Evolutionary conservation across 2,329 filamentous ascomycete species (phyloP).

Genomic region (Calonectria pseudoturangicola): DNA sequence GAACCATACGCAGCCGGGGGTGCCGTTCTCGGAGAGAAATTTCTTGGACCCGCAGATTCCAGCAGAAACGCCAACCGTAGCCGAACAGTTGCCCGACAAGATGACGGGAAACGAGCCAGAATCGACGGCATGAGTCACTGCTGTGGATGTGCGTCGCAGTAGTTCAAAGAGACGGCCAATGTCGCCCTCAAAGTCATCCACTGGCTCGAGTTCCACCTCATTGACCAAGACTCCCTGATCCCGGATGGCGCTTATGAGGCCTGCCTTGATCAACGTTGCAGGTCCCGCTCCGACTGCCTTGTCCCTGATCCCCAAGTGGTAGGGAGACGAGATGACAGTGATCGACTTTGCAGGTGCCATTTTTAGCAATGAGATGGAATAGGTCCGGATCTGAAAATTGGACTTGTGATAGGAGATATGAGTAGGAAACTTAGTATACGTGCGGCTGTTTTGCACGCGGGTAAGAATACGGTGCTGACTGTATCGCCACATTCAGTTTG

Average conservation of each 20-base stretch:
- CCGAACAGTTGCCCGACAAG: conserved; percentile 62
- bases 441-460: background rate
- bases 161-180: conserved; percentile 63
- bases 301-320: conserved; percentile 62
- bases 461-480: background rate
- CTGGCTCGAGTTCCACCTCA: conserved; percentile 52
- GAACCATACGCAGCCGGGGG: conserved; percentile 62
- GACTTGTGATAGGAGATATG: background rate
- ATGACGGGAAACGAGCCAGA: conserved; percentile 60
- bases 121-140: conserved; percentile 54
- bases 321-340: conserved; percentile 62
- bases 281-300: conserved; percentile 63
- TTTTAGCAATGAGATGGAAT: background rate
- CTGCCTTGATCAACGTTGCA: conserved; percentile 54
- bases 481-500: background rate
- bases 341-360: conserved; percentile 50
- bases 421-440: background rate
- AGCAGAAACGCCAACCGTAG: conserved; percentile 60
- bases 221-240: conserved; percentile 50
- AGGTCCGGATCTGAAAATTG: background rate
- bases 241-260: conserved; percentile 55
- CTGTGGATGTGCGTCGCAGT: conserved; percentile 59
- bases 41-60: conserved; percentile 52
- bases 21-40: background rate
- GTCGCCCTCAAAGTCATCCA: conserved; percentile 62